A percentile compares a stretch with the other conserved stretches of the same genome.
Conservation (phyloP, 2,329 filamentous ascomycete species). For the Bimuria novae-zelandiae region DNA sequence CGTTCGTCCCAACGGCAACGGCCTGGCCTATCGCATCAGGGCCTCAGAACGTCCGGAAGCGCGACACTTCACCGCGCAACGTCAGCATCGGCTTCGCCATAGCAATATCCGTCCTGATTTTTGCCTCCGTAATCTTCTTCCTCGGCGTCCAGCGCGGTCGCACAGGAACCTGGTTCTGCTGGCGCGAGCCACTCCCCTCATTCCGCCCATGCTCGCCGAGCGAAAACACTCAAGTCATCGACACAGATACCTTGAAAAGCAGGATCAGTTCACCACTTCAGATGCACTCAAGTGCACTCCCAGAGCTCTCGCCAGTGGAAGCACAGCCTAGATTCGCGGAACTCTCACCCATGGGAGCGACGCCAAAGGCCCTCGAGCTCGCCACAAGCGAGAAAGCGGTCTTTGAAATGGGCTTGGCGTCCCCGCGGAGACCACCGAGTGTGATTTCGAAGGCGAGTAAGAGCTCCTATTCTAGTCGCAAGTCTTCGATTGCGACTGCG, state of each 20-base stretch:
- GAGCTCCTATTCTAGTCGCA: constrained; percentile 2
- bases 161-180: constrained; percentile 10
- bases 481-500: background rate
- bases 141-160: constrained; percentile 10
- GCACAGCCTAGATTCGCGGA: background rate
- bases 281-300: constrained; percentile 7
- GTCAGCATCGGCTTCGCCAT: constrained; percentile 12
- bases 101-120: constrained; percentile 5
- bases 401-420: constrained; percentile 1
- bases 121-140: constrained; percentile 8
- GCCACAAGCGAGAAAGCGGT: background rate
- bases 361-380: constrained; percentile 4
- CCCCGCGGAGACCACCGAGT: background rate
- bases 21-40: constrained; percentile 7
- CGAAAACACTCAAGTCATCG: constrained; percentile 1
- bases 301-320: constrained; percentile 8
- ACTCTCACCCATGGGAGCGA: background rate
- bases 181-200: constrained; percentile 2
- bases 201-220: background rate
- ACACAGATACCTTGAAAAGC: constrained; percentile 1
- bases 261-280: constrained; percentile 8
- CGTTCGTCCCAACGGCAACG: background rate
- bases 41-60: constrained; percentile 1
- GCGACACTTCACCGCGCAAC: constrained; percentile 1
- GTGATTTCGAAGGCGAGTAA: background rate